These are phyloP conservation scores for Elsinoe arachidis DNA, from an alignment of 2,329 filamentous ascomycete species.

Conservation along the genomic window DNA sequence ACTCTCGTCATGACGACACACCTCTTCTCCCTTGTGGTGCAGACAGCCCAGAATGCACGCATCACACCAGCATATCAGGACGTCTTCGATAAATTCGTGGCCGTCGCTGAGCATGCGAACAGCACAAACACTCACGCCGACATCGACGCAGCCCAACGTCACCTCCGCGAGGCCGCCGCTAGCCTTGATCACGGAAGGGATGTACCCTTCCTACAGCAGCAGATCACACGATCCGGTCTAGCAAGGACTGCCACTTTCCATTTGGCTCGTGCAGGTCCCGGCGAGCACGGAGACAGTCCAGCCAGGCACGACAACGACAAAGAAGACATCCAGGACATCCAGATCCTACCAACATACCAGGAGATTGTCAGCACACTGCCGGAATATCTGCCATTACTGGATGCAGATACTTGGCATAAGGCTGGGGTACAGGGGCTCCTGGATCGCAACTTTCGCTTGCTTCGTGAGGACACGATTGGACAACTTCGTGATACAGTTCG, in stretches of 20 bases:
- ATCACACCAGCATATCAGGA: too few relatives aligned
- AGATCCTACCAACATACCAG: slow-evolving; percentile 41
- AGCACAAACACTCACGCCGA: too few relatives aligned
- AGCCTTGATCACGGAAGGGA: not conserved
- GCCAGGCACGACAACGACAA: slow-evolving; percentile 45
- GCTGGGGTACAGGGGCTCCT: slow-evolving; percentile 41
- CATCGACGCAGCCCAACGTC: not conserved
- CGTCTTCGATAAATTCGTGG: too few relatives aligned
- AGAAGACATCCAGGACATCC: slow-evolving; percentile 38
- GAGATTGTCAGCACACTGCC: slow-evolving; percentile 38
- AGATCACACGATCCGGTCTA: not conserved
- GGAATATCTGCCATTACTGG: slow-evolving; percentile 36
- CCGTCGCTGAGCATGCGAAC: too few relatives aligned
- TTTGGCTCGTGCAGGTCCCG: slow-evolving; percentile 23
- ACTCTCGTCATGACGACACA: too few relatives aligned
- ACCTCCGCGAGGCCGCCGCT: not conserved
- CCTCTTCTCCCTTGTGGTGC: too few relatives aligned
- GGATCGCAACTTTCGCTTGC: slow-evolving; percentile 48
- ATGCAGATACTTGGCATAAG: slow-evolving; percentile 34
- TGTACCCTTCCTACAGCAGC: not conserved
- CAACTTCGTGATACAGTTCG: slow-evolving; percentile 44
- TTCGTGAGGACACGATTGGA: slow-evolving; percentile 48
- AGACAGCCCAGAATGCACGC: too few relatives aligned
- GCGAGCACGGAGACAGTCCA: slow-evolving; percentile 25
- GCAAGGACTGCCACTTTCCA: not conserved